phyloP scores from a whole-genome alignment of 305 asterid species.

The Fraxinus platypoda region DNA sequence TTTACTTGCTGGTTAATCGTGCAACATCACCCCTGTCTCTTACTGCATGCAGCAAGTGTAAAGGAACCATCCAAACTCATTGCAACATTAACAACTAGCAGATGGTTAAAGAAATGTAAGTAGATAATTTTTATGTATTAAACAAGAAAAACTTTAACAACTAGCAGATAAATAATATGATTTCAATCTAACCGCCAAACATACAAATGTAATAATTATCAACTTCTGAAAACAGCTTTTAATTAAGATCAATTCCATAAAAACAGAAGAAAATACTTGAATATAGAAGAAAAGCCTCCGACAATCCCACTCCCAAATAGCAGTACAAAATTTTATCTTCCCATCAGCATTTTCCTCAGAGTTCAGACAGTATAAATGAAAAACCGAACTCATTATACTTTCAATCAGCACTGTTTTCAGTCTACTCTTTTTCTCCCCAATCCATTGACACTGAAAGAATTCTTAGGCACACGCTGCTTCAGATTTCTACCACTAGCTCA shows the following conservation, averaged over 20 bases:
- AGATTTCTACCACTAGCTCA: constrained; percentile 30
- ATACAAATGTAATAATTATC: not conserved
- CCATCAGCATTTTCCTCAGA: not conserved
- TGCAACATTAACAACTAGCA: not conserved
- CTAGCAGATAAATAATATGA: not conserved
- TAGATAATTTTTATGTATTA: not conserved
- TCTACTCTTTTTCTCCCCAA: constrained; percentile 34
- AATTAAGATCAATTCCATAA: not conserved
- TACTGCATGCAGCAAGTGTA: not conserved
- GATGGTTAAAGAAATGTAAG: not conserved
- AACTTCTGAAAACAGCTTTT: constrained; percentile 16
- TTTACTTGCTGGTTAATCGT: not conserved
- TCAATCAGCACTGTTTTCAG: constrained; percentile 39
- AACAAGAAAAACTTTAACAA: not conserved
- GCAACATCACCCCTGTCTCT: not conserved
- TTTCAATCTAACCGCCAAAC: not conserved
- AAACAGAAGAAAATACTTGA: not conserved
- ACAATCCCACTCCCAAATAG: not conserved
- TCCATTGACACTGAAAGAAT: constrained; percentile 18
- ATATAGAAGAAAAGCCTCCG: not conserved
- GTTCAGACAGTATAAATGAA: not conserved
- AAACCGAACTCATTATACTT: constrained; percentile 30
- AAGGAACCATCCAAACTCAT: not conserved
- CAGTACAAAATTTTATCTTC: not conserved
- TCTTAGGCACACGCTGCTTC: constrained; percentile 29